phyloP scores from a whole-genome alignment of 306 rosid species.

The Gillenia trifoliata region DNA sequence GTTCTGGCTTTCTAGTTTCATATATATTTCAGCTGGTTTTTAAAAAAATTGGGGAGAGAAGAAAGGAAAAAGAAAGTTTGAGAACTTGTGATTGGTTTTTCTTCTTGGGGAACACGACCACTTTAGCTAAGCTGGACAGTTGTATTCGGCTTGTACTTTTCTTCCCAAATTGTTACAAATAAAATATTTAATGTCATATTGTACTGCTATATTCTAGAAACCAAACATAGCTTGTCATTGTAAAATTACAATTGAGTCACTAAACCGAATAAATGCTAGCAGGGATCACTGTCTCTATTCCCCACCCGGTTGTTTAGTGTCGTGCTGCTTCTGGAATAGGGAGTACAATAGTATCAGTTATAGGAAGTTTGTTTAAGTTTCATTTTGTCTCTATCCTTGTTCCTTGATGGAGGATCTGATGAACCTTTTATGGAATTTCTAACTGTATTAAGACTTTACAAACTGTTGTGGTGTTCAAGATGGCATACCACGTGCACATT shows the following conservation, averaged over 20 bases:
- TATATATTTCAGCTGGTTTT: not conserved
- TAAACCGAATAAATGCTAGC: not conserved
- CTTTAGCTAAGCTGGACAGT: not conserved
- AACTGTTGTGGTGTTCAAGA: not conserved
- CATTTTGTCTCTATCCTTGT: not conserved
- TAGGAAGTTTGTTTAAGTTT: not conserved
- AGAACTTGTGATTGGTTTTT: not conserved
- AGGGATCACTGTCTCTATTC: not conserved
- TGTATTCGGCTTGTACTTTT: not conserved
- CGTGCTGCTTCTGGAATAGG: not conserved
- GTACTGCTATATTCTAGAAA: not conserved
- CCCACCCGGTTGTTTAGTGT: not conserved
- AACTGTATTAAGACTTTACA: not conserved
- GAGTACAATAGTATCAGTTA: not conserved
- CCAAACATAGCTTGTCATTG: not conserved
- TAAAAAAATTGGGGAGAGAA: not conserved
- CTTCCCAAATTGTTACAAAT: not conserved
- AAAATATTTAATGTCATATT: not conserved
- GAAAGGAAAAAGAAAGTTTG: not conserved
- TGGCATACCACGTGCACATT: not conserved
- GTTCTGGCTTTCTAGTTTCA: not conserved
- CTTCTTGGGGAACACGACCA: not conserved
- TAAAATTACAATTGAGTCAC: not conserved
- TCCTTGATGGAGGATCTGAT: not conserved
- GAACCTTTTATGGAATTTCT: not conserved